Conservation (phyloP, 352 stramenopile genomes). For the Pythium pyrilobum region DNA sequence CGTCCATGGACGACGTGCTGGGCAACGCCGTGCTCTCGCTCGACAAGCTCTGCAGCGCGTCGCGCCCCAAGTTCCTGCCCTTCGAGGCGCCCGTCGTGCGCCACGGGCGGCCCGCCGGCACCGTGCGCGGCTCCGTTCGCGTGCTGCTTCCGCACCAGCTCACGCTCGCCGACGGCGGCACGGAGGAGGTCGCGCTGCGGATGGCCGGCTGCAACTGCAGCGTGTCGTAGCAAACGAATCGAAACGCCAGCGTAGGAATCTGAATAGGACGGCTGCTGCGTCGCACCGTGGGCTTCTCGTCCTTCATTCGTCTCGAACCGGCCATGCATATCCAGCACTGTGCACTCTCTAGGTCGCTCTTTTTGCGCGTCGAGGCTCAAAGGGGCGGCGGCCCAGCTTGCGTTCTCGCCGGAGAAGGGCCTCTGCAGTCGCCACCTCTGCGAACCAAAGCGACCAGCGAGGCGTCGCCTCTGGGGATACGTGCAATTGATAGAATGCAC, state of each 20-base stretch:
- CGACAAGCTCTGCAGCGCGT: constrained; percentile 41
- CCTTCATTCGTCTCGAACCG: too few relatives aligned
- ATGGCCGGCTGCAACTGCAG: constrained; percentile 49
- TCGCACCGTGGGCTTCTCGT: too few relatives aligned
- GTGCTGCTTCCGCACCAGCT: constrained; percentile 53
- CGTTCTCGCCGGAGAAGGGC: too few relatives aligned
- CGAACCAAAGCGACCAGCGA: too few relatives aligned
- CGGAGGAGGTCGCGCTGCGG: constrained; percentile 13
- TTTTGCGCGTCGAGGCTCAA: too few relatives aligned
- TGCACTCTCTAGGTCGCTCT: too few relatives aligned
- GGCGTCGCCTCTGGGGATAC: too few relatives aligned
- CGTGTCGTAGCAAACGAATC: constrained; percentile 27
- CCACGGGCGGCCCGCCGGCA: constrained; percentile 51
- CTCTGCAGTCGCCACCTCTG: too few relatives aligned
- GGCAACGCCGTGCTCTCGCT: constrained; percentile 56
- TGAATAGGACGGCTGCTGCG: background rate
- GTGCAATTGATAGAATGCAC: too few relatives aligned
- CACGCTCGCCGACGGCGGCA: background rate
- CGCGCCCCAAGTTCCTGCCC: constrained; percentile 32
- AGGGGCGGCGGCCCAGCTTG: too few relatives aligned
- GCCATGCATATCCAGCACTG: too few relatives aligned
- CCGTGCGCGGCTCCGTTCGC: constrained; percentile 45
- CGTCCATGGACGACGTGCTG: constrained; percentile 65
- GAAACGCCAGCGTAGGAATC: too few relatives aligned
- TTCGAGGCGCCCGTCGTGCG: constrained; percentile 47